Evolutionary conservation across 306 rosid species (phyloP).

Genomic region (Quillaja saponaria): DNA sequence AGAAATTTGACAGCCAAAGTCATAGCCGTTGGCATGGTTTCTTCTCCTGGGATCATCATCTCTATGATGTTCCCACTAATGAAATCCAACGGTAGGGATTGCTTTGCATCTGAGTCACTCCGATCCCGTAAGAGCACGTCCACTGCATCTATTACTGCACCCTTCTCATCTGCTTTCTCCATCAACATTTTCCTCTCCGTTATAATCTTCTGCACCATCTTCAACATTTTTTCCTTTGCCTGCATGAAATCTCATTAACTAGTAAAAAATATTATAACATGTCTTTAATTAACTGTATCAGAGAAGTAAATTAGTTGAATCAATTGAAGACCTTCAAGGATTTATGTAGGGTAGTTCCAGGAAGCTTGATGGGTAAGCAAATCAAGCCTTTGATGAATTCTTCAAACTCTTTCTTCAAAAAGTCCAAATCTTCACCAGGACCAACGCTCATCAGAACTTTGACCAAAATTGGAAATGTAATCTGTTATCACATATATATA

Average conservation of each 20-base stretch:
- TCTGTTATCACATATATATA: too few relatives aligned
- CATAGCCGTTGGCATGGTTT: slow-evolving; percentile 85
- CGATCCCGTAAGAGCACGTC: slow-evolving; percentile 64
- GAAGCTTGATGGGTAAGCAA: slow-evolving; percentile 83
- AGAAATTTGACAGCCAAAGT: slow-evolving; percentile 74
- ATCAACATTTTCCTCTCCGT: slow-evolving; percentile 39
- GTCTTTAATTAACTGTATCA: background rate
- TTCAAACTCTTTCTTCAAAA: slow-evolving; percentile 64
- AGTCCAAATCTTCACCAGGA: slow-evolving; percentile 74
- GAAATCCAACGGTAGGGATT: slow-evolving; percentile 51
- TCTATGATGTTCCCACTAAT: slow-evolving; percentile 69
- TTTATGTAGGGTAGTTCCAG: slow-evolving; percentile 80
- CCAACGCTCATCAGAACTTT: slow-evolving; percentile 75
- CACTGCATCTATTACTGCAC: slow-evolving; percentile 55
- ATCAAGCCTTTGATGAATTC: slow-evolving; percentile 84
- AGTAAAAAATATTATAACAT: background rate
- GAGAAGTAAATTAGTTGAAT: background rate
- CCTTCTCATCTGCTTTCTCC: slow-evolving; percentile 18
- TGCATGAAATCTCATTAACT: slow-evolving; percentile 26
- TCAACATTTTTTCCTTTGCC: slow-evolving; percentile 80
- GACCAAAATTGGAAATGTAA: slow-evolving; percentile 68
- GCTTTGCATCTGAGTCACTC: slow-evolving; percentile 32
- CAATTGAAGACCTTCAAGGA: slow-evolving; percentile 65
- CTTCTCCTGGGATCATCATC: slow-evolving; percentile 92
- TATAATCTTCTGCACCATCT: slow-evolving; percentile 59